phyloP scores from a whole-genome alignment of 768 basidiomycete genomes.

The Russula dissimulans region DNA sequence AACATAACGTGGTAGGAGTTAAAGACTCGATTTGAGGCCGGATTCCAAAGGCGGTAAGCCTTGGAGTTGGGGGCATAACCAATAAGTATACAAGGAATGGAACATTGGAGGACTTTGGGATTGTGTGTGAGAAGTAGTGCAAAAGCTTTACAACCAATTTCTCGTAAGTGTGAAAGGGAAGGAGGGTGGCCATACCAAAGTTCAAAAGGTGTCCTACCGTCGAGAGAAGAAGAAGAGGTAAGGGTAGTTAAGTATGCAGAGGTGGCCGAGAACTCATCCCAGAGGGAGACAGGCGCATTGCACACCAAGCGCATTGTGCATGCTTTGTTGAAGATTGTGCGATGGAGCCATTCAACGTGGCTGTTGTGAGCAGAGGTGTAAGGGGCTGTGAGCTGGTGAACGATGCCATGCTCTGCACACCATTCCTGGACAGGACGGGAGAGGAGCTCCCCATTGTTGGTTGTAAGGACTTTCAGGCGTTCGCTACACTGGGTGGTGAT shows the following conservation, averaged over 20 bases:
- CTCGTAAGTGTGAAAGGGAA: too few species aligned
- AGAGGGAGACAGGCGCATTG: background rate
- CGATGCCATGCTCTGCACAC: background rate
- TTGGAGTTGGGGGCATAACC: too few species aligned
- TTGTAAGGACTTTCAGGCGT: background rate
- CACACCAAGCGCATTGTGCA: background rate
- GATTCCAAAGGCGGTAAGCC: too few species aligned
- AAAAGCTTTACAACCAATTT: too few species aligned
- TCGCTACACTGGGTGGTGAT: background rate
- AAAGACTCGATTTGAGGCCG: too few species aligned
- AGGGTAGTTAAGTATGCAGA: background rate
- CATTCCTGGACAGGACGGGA: background rate
- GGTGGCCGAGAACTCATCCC: background rate
- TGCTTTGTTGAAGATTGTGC: background rate
- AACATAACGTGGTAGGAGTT: too few species aligned
- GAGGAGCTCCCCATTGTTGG: background rate
- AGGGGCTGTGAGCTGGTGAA: background rate
- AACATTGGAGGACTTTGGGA: too few species aligned
- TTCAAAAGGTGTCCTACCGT: background rate
- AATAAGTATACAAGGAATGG: too few species aligned
- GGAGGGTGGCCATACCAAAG: background rate
- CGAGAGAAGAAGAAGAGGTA: background rate
- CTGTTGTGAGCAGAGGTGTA: constrained; percentile 2
- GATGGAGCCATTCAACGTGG: background rate
- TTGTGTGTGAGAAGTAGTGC: too few species aligned